Evolutionary conservation across 768 basidiomycete genomes (phyloP), one percentile per base, ranked within the genome.

Genomic region (Mrakia gelida): DNA sequence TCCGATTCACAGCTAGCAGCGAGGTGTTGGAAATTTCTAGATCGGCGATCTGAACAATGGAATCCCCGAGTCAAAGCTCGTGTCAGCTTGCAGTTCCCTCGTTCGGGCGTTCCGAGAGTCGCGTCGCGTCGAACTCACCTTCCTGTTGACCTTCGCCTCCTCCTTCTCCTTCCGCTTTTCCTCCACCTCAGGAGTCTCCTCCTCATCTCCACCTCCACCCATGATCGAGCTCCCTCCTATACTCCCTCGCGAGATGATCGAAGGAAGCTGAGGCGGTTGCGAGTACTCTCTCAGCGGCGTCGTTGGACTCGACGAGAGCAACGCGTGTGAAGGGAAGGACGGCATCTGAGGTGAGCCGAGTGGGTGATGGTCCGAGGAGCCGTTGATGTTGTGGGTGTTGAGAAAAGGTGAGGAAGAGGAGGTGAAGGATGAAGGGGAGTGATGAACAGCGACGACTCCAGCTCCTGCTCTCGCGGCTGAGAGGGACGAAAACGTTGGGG

Each of bases 11-110:
- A 6, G 75, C 78, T 0, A 79, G 70, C 15, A 79, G 28, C 4
- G 68, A 71, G 2, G 78, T 71, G 75, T 79, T 79, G 4, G 78
- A 79, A 68, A 79, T 79, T 41, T 79, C 78, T 21, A 79, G 78
- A 62, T 79, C 78, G 23, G 71, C 74, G 45, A 79, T 75, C 78
- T 79, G 16, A 28, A 38, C 49, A 23, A 21, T 23, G 72, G n/a
- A n/a, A n/a, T n/a, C n/a, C n/a, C n/a, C 13, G 52, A 54, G 11
- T 6, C 15, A 7, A 11, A 10, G 15, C 68, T 26, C 38, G 49
- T 0, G 52, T 72, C 71, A 52, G 52, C 18, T 54, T n/a, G 5
- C 8, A 23, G 70, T 26, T 30, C 10, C 43, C 18, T 15, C 26
- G 13, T 30, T 16, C 10, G 16, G 16, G 3, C 26, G 13, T 9